Base-by-base conservation (phyloP, 495 filamentous ascomycete species). In the Penicillium roqueforti region DNA sequence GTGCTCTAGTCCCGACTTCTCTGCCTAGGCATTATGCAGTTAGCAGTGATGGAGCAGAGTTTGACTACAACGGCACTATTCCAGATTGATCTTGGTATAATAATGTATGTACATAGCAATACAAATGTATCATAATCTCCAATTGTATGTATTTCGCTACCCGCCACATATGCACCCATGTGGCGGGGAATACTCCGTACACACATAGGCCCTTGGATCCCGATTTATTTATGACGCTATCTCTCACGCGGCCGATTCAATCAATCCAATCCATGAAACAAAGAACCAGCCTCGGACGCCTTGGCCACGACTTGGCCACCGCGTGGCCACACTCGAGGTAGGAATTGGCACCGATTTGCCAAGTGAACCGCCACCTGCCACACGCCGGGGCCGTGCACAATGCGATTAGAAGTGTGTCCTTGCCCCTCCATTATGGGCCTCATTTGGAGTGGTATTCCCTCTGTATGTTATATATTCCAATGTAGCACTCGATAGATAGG, bases 321-420 rank as follows among this genome's bases (percentile, higher is more conserved):
- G n/a, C n/a, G n/a, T n/a, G n/a, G n/a, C n/a, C n/a, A n/a, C n/a
- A n/a, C n/a, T n/a, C n/a, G n/a, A 47, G 19, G 19, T 41, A 32
- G 48, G 38, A 20, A 40, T 40, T 32, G 25, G 37, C 45, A 47
- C 45, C 45, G 45, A 47, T 47, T 47, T 18, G 45, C 29, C 34
- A 41, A 42, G 14, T n/a, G 37, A 36, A 25, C 36, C 47, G 36
- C 36, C 47, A 50, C 36, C 7, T 44, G 41, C 25, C 42, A 44
- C n/a, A 29, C 25, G n/a, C 6, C 9, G 47, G 28, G n/a, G 23
- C 29, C 29, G 48, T 20, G 48, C 48, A 51, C 48, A 2, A 25
- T 14, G 16, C 48, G 14, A 18, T 10, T 41, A 2, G 8, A 26
- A 19, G 18, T 23, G n/a, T 14, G 3, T n/a, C 32, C n/a, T 36